Evolutionary conservation across 495 filamentous ascomycete species (phyloP), one percentile per base, ranked within the genome.

Genomic region (Mycothermus thermophilus): DNA sequence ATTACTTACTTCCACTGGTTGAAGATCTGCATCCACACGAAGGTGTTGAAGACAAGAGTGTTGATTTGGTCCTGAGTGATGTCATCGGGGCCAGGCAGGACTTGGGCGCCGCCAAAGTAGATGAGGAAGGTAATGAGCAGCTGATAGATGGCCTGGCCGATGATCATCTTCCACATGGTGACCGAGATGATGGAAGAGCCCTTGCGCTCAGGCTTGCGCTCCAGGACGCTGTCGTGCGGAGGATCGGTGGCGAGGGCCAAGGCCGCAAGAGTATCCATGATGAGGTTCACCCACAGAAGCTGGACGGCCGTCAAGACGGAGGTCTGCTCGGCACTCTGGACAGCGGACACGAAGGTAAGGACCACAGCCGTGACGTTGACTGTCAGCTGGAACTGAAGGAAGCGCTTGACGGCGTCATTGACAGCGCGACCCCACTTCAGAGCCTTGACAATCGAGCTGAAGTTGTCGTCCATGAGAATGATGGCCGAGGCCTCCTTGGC

Each of bases 21-120:
- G 64, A 92, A 93, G 42, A 93, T 87, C 42, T 93, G 84, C 83
- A 93, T 90, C 84, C 84, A 93, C 12, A 93, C 84, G 34, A 93
- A 93, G 3, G 82, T 83, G 61, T 93, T 93, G 71, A 93, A 93
- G 5, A 93, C 79, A 28, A 92, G 64, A 1, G 80, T 84, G 27
- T 70, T 57, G 30, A 87, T 62, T 43, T 80, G 60, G 1, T 49
- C 60, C 10, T 63, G 30, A 1, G 50, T 48, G 22, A 59, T 42
- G 8, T 55, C 47, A 11, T 62, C 54, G 9, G 51, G 48, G 10
- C 57, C 51, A 10, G 75, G 69, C 16, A 87, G 68, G 17, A 92
- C 72, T 0, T 59, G 40, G 15, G 58, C 44, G 3, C 75, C 75
- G 9, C 68, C 81, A 43, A 83, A 93, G 59, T 83, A 82, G 18